Evolutionary conservation across 805 yeast genomes (phyloP).

Genomic region (Metschnikowia drakensbergensis): DNA sequence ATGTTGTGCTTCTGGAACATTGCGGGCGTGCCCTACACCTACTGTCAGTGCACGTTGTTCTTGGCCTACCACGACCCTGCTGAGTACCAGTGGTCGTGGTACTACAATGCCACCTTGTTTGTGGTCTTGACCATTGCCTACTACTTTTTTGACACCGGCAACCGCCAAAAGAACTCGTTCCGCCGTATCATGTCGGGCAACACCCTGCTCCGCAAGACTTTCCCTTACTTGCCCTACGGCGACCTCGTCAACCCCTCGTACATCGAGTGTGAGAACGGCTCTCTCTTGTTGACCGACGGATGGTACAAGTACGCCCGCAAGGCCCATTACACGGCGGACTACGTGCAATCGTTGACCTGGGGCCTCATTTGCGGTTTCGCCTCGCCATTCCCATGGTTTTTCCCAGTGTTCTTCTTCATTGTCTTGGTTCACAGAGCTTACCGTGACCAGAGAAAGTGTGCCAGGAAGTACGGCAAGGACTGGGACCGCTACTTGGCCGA

Average conservation of each 20-base stretch:
- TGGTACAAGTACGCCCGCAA: conserved; percentile 94
- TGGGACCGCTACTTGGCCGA: conserved; percentile 83
- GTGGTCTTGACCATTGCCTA: conserved; percentile 63
- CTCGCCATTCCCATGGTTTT: conserved; percentile 94
- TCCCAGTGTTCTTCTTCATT: conserved; percentile 83
- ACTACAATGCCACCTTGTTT: conserved; percentile 56
- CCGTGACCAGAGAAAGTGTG: conserved; percentile 85
- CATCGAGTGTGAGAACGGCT: conserved; percentile 81
- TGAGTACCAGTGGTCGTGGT: conserved; percentile 71
- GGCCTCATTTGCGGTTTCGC: conserved; percentile 83
- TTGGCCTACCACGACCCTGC: conserved; percentile 78
- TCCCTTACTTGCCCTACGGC: conserved; percentile 90
- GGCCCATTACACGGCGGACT: conserved; percentile 93
- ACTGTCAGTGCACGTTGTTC: conserved; percentile 88
- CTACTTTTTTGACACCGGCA: conserved; percentile 91
- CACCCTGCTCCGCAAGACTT: conserved; percentile 68
- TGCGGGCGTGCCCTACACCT: conserved; percentile 98
- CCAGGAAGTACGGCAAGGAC: conserved; percentile 85
- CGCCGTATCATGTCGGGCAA: conserved; percentile 83
- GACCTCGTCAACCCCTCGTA: conserved; percentile 79
- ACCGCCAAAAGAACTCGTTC: conserved; percentile 93
- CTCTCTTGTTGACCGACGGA: conserved; percentile 83
- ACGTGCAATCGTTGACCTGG: conserved; percentile 85
- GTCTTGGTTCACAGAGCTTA: conserved; percentile 85
- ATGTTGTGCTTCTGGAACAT: conserved; percentile 98